Base-by-base conservation (phyloP, 345 rosid genomes). In the Syzygium grande region DNA sequence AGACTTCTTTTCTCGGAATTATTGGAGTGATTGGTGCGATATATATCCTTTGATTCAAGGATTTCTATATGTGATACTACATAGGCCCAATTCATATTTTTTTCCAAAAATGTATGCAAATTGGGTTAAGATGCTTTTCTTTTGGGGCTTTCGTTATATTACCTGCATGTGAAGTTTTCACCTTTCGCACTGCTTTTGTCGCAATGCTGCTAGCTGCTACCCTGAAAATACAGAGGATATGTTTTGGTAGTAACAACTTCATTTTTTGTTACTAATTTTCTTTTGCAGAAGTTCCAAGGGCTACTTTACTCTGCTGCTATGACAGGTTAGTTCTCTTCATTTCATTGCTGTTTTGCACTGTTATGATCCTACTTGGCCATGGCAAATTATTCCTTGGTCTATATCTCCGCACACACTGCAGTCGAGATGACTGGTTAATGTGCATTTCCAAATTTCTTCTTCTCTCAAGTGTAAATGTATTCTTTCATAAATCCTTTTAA, bases 241-340 rank as follows among this genome's bases (percentile, higher is more conserved):
- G 80, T 73, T 73, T 38, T 73, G 80, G 38, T 21, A 10, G 21
- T 73, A 73, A 73, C 4, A 1, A 34, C 13, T n/a, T 25, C 17
- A 43, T 73, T 38, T 38, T 38, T 34, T 38, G 23, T 3, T 34
- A 14, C 86, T n/a, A 21, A 21, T 51, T 89, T 85, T 89, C 86
- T 88, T 93, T 16, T 91, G 92, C 95, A 98, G 99, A 94, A 94
- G 90, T 94, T 92, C 86, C 86, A 88, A 85, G 90, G 88, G 34
- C 79, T 94, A 88, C 59, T 94, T 61, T 95, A 94, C 89, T 90
- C 98, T 87, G 89, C 95, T 92, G 97, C 94, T 41, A 91, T 93
- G 96, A 90, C 94, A 88, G 97, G 99, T 94, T 86, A 83, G 80
- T 27, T 84, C 80, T 87, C 51, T 55, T 51, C 56, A 86, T 84